A percentile compares a stretch with the other conserved stretches of the same genome.
phyloP scores from a whole-genome alignment of 2,329 filamentous ascomycete species.

The Verticillium isaacii region DNA sequence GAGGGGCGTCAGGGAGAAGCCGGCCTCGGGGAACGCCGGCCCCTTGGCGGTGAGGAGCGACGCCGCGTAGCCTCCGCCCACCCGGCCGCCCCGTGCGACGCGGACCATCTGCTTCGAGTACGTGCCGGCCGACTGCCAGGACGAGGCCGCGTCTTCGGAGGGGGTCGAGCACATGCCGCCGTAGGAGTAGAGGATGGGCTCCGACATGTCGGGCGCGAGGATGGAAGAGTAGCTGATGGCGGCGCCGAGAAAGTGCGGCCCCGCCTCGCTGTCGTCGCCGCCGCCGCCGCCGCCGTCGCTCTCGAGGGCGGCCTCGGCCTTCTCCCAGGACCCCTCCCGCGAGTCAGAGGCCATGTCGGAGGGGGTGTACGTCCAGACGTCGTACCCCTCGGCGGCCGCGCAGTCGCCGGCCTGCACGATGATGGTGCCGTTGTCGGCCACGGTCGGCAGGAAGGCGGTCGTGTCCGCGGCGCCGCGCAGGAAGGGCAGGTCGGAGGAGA shows the following conservation, averaged over 20 bases:
- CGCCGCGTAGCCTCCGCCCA: conserved; percentile 27
- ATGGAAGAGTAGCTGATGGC: conserved; percentile 65
- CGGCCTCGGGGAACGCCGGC: conserved; percentile 61
- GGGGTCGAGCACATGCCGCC: conserved; percentile 79
- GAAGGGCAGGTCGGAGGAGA: conserved; percentile 61
- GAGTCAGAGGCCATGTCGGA: conserved; percentile 30
- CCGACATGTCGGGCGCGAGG: conserved; percentile 45
- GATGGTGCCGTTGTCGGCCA: conserved; percentile 65
- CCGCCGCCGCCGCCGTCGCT: conserved; percentile 8
- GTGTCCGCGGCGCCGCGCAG: conserved; percentile 38
- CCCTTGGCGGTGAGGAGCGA: conserved; percentile 38
- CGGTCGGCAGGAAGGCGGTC: conserved; percentile 61
- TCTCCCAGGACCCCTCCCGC: conserved; percentile 36
- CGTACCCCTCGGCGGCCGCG: conserved; percentile 41
- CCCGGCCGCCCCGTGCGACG: conserved; percentile 43
- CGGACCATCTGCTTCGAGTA: conserved; percentile 80
- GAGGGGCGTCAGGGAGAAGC: conserved; percentile 76
- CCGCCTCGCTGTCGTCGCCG: conserved; percentile 17
- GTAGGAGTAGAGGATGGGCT: conserved; percentile 66
- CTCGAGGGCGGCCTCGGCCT: conserved; percentile 19
- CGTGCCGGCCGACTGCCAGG: conserved; percentile 64
- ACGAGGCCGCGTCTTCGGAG: conserved; percentile 27
- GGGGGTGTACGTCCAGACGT: conserved; percentile 65
- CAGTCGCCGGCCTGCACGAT: conserved; percentile 74
- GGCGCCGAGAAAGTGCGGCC: conserved; percentile 47